Evolutionary conservation across 2,329 filamentous ascomycete species (phyloP).

Genomic region (Beauveria medogensis): DNA sequence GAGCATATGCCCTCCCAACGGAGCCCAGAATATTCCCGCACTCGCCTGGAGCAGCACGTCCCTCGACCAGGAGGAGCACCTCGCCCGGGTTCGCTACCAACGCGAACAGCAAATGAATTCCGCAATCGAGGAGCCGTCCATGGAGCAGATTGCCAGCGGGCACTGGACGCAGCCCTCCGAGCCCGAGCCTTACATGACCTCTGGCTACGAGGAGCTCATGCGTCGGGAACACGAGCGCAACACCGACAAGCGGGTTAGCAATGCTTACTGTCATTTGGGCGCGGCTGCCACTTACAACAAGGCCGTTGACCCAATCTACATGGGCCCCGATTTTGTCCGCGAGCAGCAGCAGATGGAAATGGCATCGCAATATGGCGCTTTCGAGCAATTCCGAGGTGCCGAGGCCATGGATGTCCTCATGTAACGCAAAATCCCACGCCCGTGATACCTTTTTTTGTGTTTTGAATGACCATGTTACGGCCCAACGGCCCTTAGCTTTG

Average conservation of each 20-base stretch:
- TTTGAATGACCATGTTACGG: background rate
- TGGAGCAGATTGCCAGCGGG: constrained; percentile 44
- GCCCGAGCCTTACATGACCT: constrained; percentile 76
- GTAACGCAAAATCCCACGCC: background rate
- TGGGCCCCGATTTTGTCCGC: constrained; percentile 33
- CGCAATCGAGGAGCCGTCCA: constrained; percentile 44
- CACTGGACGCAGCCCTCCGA: constrained; percentile 41
- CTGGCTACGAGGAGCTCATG: constrained; percentile 67
- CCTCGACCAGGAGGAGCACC: constrained; percentile 48
- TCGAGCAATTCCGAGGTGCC: constrained; percentile 38
- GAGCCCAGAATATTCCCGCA: constrained; percentile 43
- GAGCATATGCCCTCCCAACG: constrained; percentile 68
- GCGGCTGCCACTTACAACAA: constrained; percentile 40
- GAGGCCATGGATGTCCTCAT: constrained; percentile 42
- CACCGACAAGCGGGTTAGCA: constrained; percentile 27
- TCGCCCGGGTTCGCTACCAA: constrained; percentile 53
- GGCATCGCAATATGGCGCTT: constrained; percentile 62
- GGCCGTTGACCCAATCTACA: constrained; percentile 64
- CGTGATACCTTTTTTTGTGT: background rate
- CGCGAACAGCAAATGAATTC: constrained; percentile 33
- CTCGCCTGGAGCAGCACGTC: constrained; percentile 46
- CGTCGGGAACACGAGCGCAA: constrained; percentile 51
- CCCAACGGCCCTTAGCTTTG: background rate
- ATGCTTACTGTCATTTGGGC: constrained; percentile 38
- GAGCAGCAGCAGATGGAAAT: constrained; percentile 48